phyloP scores from a whole-genome alignment of 129 eudicot genomes.

The Oenanthe sinensis region DNA sequence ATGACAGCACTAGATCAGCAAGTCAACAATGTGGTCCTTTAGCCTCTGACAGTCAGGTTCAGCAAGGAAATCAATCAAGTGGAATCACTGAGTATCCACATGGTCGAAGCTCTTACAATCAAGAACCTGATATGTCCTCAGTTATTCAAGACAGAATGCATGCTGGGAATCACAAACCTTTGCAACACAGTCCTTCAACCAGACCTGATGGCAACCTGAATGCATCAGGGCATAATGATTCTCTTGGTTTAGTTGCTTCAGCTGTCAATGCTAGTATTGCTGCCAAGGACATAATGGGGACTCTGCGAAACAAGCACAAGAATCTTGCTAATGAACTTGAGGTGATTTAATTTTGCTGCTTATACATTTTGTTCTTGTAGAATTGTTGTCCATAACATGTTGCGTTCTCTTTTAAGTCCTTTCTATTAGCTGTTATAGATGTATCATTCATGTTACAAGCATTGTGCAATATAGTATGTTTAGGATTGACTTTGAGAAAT shows the following conservation, averaged over 20 bases:
- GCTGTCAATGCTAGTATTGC: conserved; percentile 58
- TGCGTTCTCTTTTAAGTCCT: neutral
- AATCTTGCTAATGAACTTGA: conserved; percentile 64
- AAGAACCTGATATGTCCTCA: conserved; percentile 69
- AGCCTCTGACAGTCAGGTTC: conserved; percentile 50
- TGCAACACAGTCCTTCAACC: conserved; percentile 53
- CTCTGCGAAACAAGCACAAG: conserved; percentile 47
- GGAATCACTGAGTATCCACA: conserved; percentile 52
- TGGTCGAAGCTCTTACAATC: conserved; percentile 59
- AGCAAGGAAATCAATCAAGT: conserved; percentile 50
- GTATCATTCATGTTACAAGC: neutral
- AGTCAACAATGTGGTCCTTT: conserved; percentile 52
- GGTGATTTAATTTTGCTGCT: conserved; percentile 14
- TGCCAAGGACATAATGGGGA: conserved; percentile 58
- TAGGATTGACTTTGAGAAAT: neutral
- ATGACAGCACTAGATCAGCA: conserved; percentile 39
- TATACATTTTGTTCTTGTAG: neutral
- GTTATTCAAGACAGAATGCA: conserved; percentile 35
- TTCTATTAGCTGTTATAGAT: neutral
- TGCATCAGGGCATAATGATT: conserved; percentile 62
- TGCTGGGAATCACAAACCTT: conserved; percentile 38
- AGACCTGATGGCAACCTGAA: conserved; percentile 56
- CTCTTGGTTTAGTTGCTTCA: conserved; percentile 40
- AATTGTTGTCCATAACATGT: neutral
- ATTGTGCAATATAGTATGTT: neutral